Evolutionary conservation across 2,329 filamentous ascomycete genomes (phyloP), one percentile per base, ranked within the genome.

Genomic region (Ophiostoma ips): DNA sequence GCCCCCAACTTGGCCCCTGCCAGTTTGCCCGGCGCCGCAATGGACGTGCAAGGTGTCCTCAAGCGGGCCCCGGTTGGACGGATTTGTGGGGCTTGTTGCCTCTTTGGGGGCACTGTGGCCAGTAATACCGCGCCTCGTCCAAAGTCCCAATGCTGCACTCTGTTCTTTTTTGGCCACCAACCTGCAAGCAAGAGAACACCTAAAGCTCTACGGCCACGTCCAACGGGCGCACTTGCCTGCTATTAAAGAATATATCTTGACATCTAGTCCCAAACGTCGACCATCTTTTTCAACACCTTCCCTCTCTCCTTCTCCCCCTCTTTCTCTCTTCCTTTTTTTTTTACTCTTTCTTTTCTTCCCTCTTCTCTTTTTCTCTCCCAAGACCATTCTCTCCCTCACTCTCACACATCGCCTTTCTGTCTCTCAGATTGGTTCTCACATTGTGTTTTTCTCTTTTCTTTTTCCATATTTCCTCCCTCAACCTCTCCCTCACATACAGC

Each of bases 41-140:
- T 19, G 46, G 50, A 51, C 46, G 48, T 56, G 55, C 53, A 54
- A 56, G 55, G 55, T 56, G 55, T 56, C 55, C 55, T 56, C 53
- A 56, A 55, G 50, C 48, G 53, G 50, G 52, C 38, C 49, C 53
- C n/a, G n/a, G 41, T 48, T 48, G 18, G 33, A n/a, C 38, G 37
- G 15, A 46, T 45, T 58, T 56, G 55, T 50, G 52, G 34, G 34
- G 21, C 33, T 21, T n/a, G n/a, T n/a, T n/a, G n/a, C n/a, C 30
- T 30, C 45, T 44, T 44, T 33, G 41, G 31, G 28, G 24, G 38
- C n/a, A n/a, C n/a, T 44, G 48, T 21, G 24, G 48, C 46, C 40
- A 41, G 24, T 33, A 43, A n/a, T n/a, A n/a, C n/a, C n/a, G n/a
- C n/a, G n/a, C n/a, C n/a, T n/a, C n/a, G n/a, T n/a, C n/a, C 40